Evolutionary conservation across 371 early-diverging fungal species (phyloP).

Genomic region (Mortierella polycephala): DNA sequence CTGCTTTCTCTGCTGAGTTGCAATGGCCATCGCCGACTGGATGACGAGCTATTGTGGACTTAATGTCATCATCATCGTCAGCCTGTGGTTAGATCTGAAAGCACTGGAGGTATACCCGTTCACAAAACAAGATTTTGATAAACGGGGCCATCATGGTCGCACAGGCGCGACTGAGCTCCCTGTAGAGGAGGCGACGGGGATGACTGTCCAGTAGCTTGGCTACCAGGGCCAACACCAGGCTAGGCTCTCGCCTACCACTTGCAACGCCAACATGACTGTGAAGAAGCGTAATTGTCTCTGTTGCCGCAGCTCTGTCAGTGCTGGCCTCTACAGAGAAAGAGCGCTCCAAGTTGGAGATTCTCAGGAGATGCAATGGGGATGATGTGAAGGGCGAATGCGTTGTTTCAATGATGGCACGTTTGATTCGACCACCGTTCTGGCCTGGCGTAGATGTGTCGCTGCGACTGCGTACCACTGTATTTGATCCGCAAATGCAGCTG

Average conservation of each 20-base stretch:
- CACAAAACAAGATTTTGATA: slow-evolving; percentile 28
- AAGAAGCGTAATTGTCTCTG: too few relatives aligned
- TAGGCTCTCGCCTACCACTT: neutral
- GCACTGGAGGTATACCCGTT: slow-evolving; percentile 33
- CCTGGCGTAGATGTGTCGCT: too few relatives aligned
- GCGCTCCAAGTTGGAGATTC: too few relatives aligned
- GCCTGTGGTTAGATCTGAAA: neutral
- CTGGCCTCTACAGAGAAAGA: too few relatives aligned
- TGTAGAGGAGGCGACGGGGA: slow-evolving; percentile 25
- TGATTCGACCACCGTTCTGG: too few relatives aligned
- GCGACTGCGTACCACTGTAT: too few relatives aligned
- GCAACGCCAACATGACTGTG: too few relatives aligned
- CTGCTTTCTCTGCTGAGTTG: slow-evolving; percentile 42
- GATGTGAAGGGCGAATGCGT: too few relatives aligned
- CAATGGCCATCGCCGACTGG: slow-evolving; percentile 8
- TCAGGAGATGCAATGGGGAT: too few relatives aligned
- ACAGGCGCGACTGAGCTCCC: slow-evolving; percentile 11
- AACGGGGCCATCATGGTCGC: slow-evolving; percentile 9
- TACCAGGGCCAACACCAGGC: slow-evolving; percentile 41
- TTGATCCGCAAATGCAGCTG: too few relatives aligned
- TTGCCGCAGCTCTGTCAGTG: too few relatives aligned
- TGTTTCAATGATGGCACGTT: too few relatives aligned
- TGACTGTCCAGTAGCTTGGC: slow-evolving; percentile 34
- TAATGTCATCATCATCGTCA: neutral
- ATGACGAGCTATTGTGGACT: neutral